A percentile compares a stretch with the other conserved stretches of the same genome.
Evolutionary conservation across 2,329 filamentous ascomycete genomes (phyloP).

Genomic region (Bipolaris bicolor): DNA sequence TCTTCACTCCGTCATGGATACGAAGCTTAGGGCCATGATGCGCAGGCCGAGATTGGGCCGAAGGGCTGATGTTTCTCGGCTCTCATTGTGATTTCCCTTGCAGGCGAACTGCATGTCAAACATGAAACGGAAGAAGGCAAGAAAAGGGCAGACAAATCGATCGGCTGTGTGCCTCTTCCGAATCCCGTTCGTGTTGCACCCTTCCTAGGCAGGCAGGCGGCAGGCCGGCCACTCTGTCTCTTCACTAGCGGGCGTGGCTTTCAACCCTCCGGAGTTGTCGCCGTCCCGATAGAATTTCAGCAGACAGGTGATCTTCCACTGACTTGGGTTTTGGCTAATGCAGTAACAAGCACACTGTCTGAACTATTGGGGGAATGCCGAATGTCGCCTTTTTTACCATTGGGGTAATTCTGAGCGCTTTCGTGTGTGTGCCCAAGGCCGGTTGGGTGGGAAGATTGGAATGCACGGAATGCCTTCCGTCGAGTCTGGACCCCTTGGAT

Average conservation of each 20-base stretch:
- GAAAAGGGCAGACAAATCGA: background rate
- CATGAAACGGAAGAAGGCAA: background rate
- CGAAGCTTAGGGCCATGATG: background rate
- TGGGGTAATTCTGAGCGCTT: background rate
- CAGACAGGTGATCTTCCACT: background rate
- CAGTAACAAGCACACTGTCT: conserved; percentile 5
- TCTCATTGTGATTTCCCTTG: background rate
- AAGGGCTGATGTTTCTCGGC: conserved; percentile 1
- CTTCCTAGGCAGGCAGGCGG: conserved; percentile 6
- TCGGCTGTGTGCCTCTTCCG: background rate
- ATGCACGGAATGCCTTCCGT: background rate
- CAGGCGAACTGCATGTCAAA: background rate
- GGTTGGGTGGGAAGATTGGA: background rate
- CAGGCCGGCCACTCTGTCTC: background rate
- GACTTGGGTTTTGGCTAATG: conserved; percentile 15
- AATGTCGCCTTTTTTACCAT: background rate
- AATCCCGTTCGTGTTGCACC: conserved; percentile 2
- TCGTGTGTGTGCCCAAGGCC: background rate
- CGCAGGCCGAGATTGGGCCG: conserved; percentile 7
- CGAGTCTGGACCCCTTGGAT: background rate
- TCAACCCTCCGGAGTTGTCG: conserved; percentile 25
- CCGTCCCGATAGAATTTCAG: conserved; percentile 21
- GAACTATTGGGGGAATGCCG: conserved; percentile 8
- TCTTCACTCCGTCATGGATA: background rate
- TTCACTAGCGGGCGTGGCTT: conserved; percentile 2